Percentiles rank a stretch among this genome's conserved stretches.
Conservation (phyloP, 2,329 filamentous ascomycete species). For the Nothophoma quercina region DNA sequence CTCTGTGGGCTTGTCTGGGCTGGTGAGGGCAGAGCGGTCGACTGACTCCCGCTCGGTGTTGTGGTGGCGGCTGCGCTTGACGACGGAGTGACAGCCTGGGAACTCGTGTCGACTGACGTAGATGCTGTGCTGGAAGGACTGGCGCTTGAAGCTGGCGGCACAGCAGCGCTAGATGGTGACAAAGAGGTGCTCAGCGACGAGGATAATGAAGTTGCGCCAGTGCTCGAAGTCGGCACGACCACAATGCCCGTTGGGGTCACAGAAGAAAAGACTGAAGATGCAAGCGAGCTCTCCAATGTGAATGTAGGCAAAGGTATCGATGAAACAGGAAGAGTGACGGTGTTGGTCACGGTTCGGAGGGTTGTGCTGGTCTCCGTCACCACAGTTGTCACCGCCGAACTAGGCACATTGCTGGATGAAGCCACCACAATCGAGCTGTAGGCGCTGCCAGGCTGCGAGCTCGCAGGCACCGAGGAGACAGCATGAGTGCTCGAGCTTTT, state of each 20-base stretch:
- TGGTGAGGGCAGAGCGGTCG: too few relatives aligned
- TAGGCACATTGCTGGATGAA: background rate
- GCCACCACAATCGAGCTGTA: background rate
- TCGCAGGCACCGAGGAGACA: background rate
- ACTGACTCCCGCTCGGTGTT: too few relatives aligned
- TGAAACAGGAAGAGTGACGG: background rate
- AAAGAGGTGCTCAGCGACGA: background rate
- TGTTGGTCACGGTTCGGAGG: background rate
- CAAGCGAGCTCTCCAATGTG: background rate
- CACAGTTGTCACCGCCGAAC: too few relatives aligned
- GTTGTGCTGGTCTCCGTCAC: background rate
- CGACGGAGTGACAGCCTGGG: background rate
- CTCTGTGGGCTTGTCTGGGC: too few relatives aligned
- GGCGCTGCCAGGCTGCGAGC: background rate
- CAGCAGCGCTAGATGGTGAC: background rate
- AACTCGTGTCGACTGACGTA: background rate
- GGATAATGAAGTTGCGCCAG: background rate
- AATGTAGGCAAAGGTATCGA: constrained; percentile 7
- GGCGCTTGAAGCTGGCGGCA: background rate
- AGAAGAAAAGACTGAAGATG: background rate
- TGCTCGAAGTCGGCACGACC: background rate
- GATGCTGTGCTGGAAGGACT: background rate
- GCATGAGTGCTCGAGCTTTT: background rate
- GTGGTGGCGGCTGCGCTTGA: background rate
- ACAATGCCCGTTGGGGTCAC: background rate